These are phyloP conservation scores for Xylariaceae sp. DNA, from an alignment of 2,329 filamentous ascomycete genomes.

Conservation along the genomic window DNA sequence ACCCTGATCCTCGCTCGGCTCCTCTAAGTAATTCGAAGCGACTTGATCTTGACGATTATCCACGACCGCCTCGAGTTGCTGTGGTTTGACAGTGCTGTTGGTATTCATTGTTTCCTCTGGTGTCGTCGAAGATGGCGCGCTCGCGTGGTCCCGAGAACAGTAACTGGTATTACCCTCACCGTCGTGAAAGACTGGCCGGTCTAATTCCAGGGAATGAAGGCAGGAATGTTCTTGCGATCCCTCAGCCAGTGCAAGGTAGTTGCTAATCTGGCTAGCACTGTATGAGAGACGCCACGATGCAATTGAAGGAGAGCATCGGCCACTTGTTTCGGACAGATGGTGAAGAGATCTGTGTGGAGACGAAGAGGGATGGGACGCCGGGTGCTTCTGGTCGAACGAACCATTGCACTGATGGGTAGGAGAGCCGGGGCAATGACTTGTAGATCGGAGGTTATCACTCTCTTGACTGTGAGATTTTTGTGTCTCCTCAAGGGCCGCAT, in stretches of 20 bases:
- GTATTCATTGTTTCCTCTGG: constrained; percentile 5
- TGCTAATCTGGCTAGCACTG: constrained; percentile 24
- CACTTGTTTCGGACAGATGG: constrained; percentile 14
- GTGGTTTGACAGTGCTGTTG: constrained; percentile 1
- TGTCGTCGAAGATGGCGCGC: constrained; percentile 1
- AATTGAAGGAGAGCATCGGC: constrained; percentile 23
- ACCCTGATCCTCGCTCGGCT: constrained; percentile 16
- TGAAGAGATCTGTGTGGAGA: constrained; percentile 22
- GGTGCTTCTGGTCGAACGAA: constrained; percentile 12
- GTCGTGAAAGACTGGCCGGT: neutral
- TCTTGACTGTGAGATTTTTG: constrained; percentile 8
- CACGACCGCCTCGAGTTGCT: neutral
- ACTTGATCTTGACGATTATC: constrained; percentile 3
- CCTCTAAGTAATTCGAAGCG: constrained; percentile 5
- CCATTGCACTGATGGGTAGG: constrained; percentile 4
- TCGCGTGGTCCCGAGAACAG: constrained; percentile 1
- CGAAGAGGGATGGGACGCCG: constrained; percentile 18
- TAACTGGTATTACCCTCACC: constrained; percentile 1
- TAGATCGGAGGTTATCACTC: constrained; percentile 16
- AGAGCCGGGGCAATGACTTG: constrained; percentile 10
- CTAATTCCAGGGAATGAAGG: constrained; percentile 10
- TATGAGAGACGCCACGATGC: constrained; percentile 29
- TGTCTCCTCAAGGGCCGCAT: constrained; percentile 6
- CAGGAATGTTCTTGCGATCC: constrained; percentile 2
- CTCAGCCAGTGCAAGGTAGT: constrained; percentile 19